Evolutionary conservation across 805 yeast genomes (phyloP), one percentile per base, ranked within the genome.

Genomic region (Wickerhamiella cacticola): DNA sequence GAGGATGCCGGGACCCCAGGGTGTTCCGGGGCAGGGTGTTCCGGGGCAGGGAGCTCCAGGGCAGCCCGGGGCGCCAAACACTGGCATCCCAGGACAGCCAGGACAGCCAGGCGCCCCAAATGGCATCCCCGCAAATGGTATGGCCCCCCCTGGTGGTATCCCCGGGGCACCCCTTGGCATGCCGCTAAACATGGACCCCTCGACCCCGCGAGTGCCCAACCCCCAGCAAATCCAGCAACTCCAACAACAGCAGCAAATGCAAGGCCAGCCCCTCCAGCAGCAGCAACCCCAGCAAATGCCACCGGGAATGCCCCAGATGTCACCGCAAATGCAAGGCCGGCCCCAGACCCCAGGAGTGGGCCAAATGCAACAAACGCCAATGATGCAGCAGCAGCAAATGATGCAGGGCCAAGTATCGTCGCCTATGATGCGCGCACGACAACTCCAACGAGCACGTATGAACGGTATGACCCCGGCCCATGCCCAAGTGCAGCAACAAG

Each of bases 1-100:
- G 13, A 76, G 82, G 60, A 13, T 18, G 15, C 13, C 42, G 3
- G 36, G 42, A 26, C 54, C 53, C 26, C 58, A 57, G 31, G 56
- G 50, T 36, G 51, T 44, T 15, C 10, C 28, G 10, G 9, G 10
- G 10, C 7, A 25, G 7, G 36, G 36, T n/a, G 36, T 6, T 15
- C 36, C 18, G n/a, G n/a, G n/a, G 36, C 36, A 15, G 36, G 36
- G 6, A n/a, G n/a, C n/a, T n/a, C n/a, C n/a, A 7, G 25, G 48
- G 7, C 56, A 38, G 34, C 43, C 41, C 33, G 42, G 36, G 18
- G 48, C 36, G 3, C 40, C 36, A 26, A 26, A 26, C n/a, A 7
- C 36, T 31, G 36, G 16, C 13, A 13, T 6, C n/a, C 15, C 16
- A 31, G 16, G 16, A 16, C 16, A 31, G 16, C 36, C 36, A 15